phyloP scores from a whole-genome alignment of 352 stramenopile genomes.

The Phytopythium litorale region DNA sequence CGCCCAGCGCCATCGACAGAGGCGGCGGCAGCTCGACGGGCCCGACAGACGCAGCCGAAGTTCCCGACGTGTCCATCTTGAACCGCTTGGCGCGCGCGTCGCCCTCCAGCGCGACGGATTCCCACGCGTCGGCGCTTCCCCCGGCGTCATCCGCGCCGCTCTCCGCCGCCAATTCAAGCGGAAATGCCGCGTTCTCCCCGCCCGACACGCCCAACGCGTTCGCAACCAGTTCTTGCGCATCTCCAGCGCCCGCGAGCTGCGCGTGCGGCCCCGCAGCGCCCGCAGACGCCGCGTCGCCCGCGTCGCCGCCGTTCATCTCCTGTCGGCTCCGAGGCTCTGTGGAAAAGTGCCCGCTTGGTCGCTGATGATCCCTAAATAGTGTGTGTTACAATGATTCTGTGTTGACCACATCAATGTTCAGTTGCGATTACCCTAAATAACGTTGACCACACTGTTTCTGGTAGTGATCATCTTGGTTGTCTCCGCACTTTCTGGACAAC shows the following conservation, averaged over 20 bases:
- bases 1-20: slow-evolving; percentile 1
- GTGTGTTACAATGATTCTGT: neutral
- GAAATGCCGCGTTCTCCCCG: neutral
- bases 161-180: neutral
- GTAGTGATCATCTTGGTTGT: neutral
- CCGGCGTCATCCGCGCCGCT: neutral
- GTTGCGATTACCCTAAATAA: neutral
- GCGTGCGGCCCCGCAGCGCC: neutral
- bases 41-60: neutral
- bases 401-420: neutral
- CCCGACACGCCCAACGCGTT: neutral
- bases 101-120: slow-evolving; percentile 13
- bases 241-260: neutral
- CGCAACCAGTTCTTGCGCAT: no score
- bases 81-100: slow-evolving; percentile 25
- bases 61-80: slow-evolving; percentile 18
- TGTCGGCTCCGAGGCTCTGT: slow-evolving; percentile 6
- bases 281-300: neutral
- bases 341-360: neutral
- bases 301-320: slow-evolving; percentile 7
- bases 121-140: neutral
- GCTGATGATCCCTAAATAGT: neutral
- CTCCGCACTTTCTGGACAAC: neutral
- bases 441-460: neutral
- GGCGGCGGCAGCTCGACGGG: neutral